phyloP scores from a whole-genome alignment of 768 basidiomycete genomes.

The Panellus pusillus region DNA sequence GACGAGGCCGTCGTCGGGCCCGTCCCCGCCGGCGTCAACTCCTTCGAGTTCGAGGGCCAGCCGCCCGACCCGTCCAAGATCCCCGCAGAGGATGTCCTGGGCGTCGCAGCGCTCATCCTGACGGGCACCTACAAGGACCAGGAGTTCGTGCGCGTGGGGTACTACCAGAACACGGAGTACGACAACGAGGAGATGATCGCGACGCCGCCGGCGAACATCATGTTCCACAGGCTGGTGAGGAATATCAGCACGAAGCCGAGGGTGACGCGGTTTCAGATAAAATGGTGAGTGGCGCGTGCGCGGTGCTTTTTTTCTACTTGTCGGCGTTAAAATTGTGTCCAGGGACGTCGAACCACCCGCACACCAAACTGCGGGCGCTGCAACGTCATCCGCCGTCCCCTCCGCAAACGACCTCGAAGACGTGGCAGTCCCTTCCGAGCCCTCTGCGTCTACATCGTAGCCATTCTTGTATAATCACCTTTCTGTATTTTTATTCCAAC shows the following conservation, averaged over 20 bases:
- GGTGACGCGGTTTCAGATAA: conserved; percentile 91
- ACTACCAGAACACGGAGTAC: conserved; percentile 99
- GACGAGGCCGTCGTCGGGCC: conserved; percentile 98
- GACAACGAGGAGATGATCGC: conserved; percentile 92
- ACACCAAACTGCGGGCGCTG: conserved; percentile 54
- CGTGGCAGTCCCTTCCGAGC: neutral
- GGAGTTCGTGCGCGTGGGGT: conserved; percentile 98
- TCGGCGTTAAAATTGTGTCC: neutral
- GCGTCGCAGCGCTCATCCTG: conserved; percentile 95
- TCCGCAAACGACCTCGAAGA: conserved; percentile 68
- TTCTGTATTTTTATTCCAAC: too few species aligned
- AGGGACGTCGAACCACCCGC: conserved; percentile 69
- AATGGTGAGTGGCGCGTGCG: conserved; percentile 55
- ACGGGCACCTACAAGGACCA: conserved; percentile 96
- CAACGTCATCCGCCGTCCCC: conserved; percentile 70
- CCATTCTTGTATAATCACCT: too few species aligned
- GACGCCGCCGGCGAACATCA: conserved; percentile 62
- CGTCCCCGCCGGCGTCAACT: conserved; percentile 94
- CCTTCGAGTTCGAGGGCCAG: conserved; percentile 92
- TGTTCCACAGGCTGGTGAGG: conserved; percentile 78
- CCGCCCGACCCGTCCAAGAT: conserved; percentile 84
- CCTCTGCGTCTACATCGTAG: too few species aligned
- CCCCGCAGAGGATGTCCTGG: conserved; percentile 87
- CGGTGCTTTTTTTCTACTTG: neutral
- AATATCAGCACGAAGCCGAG: conserved; percentile 91